Conservation (phyloP, 495 filamentous ascomycete genomes). For the Neurospora sp. region DNA sequence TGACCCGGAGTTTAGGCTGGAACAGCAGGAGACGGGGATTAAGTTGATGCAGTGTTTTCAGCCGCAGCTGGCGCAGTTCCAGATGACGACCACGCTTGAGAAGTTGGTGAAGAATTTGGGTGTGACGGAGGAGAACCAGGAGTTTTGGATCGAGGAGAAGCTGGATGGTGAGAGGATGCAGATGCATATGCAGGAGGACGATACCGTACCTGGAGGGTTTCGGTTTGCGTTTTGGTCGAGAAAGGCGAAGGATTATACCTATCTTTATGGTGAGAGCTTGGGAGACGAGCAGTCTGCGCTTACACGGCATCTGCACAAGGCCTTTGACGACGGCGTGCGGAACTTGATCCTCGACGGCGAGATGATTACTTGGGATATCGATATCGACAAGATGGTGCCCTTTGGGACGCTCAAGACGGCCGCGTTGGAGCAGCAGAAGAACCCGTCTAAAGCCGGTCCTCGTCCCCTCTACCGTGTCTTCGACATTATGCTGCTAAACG, state of each 20-base stretch:
- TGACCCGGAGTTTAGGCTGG: conserved; percentile 64
- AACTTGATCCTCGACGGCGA: conserved; percentile 91
- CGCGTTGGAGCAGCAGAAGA: conserved; percentile 69
- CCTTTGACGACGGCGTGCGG: conserved; percentile 67
- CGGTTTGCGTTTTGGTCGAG: conserved; percentile 87
- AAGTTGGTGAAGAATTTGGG: conserved; percentile 68
- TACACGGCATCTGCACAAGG: conserved; percentile 66
- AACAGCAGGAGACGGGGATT: conserved; percentile 64
- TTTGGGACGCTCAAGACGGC: conserved; percentile 94
- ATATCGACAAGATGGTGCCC: conserved; percentile 68
- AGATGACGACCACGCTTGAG: conserved; percentile 71
- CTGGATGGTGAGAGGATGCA: conserved; percentile 96
- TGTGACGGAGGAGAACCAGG: conserved; percentile 54
- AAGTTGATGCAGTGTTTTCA: conserved; percentile 93
- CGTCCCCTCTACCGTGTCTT: conserved; percentile 80
- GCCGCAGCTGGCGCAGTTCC: conserved; percentile 91
- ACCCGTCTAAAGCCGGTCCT: conserved; percentile 58
- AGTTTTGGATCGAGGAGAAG: conserved; percentile 98
- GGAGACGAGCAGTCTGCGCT: conserved; percentile 67
- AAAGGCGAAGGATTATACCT: conserved; percentile 94
- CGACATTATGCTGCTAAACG: conserved; percentile 86
- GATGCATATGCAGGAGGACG: conserved; percentile 78
- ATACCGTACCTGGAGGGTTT: conserved; percentile 53
- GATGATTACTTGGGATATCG: conserved; percentile 98
- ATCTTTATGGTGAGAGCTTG: conserved; percentile 76